These are phyloP conservation scores for Symbiodinium natans DNA, from an alignment of 73 alveolate genomes.

Conservation along the genomic window DNA sequence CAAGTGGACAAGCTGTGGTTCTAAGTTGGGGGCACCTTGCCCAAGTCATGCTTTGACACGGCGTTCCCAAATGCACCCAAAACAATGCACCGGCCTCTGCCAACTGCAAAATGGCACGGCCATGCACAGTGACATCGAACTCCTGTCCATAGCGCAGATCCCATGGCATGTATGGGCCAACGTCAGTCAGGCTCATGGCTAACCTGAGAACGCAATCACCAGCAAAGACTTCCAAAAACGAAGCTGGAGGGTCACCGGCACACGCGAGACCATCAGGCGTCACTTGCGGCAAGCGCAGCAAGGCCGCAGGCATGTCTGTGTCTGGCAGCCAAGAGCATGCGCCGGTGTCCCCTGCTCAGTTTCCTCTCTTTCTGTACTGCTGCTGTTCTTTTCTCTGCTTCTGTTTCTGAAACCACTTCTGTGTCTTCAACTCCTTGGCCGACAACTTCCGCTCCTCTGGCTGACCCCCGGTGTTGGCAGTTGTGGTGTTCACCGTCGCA, in stretches of 20 bases:
- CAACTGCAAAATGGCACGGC: not conserved
- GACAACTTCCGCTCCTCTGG: not conserved
- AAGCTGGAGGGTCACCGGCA: too few species aligned
- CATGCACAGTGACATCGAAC: not conserved
- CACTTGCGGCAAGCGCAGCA: not conserved
- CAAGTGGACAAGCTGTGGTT: not conserved
- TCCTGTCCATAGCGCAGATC: not conserved
- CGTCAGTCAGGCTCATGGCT: not conserved
- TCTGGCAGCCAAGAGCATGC: not conserved
- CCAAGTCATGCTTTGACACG: not conserved
- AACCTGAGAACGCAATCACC: not conserved
- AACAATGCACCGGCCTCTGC: not conserved
- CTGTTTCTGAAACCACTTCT: slow-evolving; percentile 22
- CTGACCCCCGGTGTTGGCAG: not conserved
- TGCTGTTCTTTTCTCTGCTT: slow-evolving; percentile 14
- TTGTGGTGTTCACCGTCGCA: not conserved
- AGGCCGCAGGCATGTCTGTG: not conserved
- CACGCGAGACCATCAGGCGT: too few species aligned
- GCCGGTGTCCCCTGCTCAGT: not conserved
- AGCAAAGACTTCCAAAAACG: not conserved
- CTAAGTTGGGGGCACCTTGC: slow-evolving; percentile 3
- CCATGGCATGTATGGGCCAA: not conserved
- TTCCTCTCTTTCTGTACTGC: not conserved
- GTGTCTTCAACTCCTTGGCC: not conserved
- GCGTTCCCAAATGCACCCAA: slow-evolving; percentile 26